phyloP scores from a whole-genome alignment of 805 yeast genomes.

The Hanseniaspora occidentalis region DNA sequence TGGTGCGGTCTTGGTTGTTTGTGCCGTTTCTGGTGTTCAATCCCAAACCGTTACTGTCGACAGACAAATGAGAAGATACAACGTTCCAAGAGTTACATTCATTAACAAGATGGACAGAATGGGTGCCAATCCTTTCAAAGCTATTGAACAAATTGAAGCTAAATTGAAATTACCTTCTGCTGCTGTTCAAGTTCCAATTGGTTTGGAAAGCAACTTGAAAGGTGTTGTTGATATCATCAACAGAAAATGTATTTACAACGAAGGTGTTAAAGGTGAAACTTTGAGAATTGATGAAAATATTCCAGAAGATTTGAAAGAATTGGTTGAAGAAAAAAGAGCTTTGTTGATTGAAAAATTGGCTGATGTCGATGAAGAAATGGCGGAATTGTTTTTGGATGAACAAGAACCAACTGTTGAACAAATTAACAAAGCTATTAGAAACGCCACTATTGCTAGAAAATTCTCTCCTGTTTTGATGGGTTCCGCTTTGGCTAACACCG shows the following conservation, averaged over 20 bases:
- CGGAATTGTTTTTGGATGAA: constrained; percentile 85
- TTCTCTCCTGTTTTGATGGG: constrained; percentile 99
- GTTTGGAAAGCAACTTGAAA: constrained; percentile 69
- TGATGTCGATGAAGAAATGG: constrained; percentile 95
- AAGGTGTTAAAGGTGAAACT: constrained; percentile 80
- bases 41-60: constrained; percentile 98
- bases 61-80: constrained; percentile 96
- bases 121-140: constrained; percentile 97
- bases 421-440: constrained; percentile 79
- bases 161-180: constrained; percentile 93
- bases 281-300: constrained; percentile 46
- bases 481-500: constrained; percentile 92
- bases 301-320: constrained; percentile 67
- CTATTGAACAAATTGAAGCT: constrained; percentile 77
- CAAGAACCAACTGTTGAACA: constrained; percentile 75
- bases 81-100: constrained; percentile 92
- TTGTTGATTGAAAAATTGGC: constrained; percentile 86
- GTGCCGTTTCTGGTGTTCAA: constrained; percentile 98
- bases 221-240: constrained; percentile 91
- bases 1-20: constrained; percentile 96
- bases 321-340: constrained; percentile 85
- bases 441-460: constrained; percentile 88
- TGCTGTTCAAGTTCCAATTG: constrained; percentile 96
- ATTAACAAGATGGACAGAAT: constrained; percentile 98
- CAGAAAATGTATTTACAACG: constrained; percentile 77